Evolutionary conservation across 805 yeast species (phyloP).

Genomic region (Saturnispora silvae): DNA sequence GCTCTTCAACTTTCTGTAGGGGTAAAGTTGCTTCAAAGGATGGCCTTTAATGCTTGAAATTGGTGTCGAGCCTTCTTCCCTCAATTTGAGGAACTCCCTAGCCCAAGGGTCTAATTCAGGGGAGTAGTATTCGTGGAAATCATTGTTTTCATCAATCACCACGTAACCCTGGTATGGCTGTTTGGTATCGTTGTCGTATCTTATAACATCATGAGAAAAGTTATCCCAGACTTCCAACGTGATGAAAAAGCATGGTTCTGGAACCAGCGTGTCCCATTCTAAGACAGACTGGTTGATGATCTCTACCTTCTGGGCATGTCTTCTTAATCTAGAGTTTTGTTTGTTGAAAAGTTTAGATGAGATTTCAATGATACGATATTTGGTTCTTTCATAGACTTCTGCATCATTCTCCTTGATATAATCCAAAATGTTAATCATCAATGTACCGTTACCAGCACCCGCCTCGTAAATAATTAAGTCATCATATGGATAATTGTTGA

Average conservation of each 20-base stretch:
- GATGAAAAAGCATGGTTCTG: constrained; percentile 63
- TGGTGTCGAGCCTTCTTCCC: constrained; percentile 37
- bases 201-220: constrained; percentile 68
- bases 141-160: constrained; percentile 59
- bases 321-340: constrained; percentile 30
- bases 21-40: constrained; percentile 47
- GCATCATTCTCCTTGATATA: constrained; percentile 55
- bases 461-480: constrained; percentile 74
- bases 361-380: constrained; percentile 66
- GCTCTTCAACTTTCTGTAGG: constrained; percentile 34
- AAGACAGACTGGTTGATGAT: constrained; percentile 67
- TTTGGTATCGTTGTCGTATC: constrained; percentile 59
- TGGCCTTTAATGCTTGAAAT: constrained; percentile 29
- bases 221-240: constrained; percentile 82
- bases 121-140: constrained; percentile 61
- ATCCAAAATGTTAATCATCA: constrained; percentile 66
- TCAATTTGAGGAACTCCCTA: constrained; percentile 40
- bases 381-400: constrained; percentile 58
- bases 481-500: constrained; percentile 55
- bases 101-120: constrained; percentile 52
- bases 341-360: constrained; percentile 50
- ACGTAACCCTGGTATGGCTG: constrained; percentile 73
- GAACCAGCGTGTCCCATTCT: constrained; percentile 53
- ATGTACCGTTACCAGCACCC: constrained; percentile 86
- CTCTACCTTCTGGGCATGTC: constrained; percentile 45